Base-by-base conservation (phyloP, 2,329 filamentous ascomycete species). In the Penicillium psychrosexuale region DNA sequence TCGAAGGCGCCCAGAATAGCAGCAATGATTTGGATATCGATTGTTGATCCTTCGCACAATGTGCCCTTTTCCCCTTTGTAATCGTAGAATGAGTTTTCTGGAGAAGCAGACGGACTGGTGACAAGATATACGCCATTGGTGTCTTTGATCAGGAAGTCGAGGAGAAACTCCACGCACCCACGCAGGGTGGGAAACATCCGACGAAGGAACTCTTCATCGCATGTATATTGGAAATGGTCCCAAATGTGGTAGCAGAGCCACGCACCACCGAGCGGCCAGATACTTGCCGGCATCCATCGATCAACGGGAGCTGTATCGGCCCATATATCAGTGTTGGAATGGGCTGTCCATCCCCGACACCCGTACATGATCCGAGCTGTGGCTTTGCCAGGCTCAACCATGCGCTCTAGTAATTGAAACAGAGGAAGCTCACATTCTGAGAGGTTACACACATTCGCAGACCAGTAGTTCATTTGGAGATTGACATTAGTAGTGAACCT, bases 211-310 rank as follows among this genome's bases (percentile, higher is more conserved):
- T 12, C 27, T 6, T 47, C 47, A 38, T 69, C 57, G 8, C 62
- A 53, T 2, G 76, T 78, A 60, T 84, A 85, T 33, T 80, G 77
- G 64, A 77, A 85, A 61, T 81, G 76, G 54, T 85, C 82, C 68
- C 77, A 81, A 1, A 85, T 78, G 58, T 85, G 81, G 55, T 82
- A 79, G 75, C 83, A 83, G 72, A 84, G 78, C 83, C 83, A 86
- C 1, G 81, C 80, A 1, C 78, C 77, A 0, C 79, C 73, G 62
- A 80, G 68, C 0, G 76, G 78, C 28, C 69, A 72, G 39, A 67
- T 67, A 39, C 65, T 61, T 11, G 72, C 75, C 65, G 77, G 77
- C 34, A 71, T 66, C 31, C 75, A 76, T 22, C 73, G 70, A 44
- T 75, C 73, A 44, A 80, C 78, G 62, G 81, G 79, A 0, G 71